Evolutionary conservation across 2,329 filamentous ascomycete species (phyloP).

Genomic region (Botrytis cinerea): DNA sequence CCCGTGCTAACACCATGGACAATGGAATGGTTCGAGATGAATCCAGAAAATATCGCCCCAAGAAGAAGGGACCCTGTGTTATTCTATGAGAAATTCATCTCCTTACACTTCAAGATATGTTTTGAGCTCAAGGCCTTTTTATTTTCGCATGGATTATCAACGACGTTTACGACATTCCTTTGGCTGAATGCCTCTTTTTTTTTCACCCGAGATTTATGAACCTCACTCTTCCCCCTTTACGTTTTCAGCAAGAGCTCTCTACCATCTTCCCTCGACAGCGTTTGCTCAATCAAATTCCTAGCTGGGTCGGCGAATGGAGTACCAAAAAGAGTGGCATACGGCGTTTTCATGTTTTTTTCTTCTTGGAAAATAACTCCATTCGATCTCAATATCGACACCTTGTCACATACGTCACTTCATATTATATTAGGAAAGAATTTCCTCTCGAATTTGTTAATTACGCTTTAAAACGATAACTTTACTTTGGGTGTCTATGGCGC

Average conservation of each 20-base stretch:
- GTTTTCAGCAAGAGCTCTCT: conserved; percentile 25
- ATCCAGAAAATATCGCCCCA: conserved; percentile 36
- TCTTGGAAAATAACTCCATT: conserved; percentile 13
- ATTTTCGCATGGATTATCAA: conserved; percentile 27
- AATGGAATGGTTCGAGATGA: conserved; percentile 35
- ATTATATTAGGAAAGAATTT: conserved; percentile 23
- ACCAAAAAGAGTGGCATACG: conserved; percentile 41
- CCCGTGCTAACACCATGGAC: conserved; percentile 33
- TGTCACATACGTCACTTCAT: conserved; percentile 6
- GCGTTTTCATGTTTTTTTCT: conserved; percentile 33
- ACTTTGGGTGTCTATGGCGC: conserved; percentile 24
- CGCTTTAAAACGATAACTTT: conserved; percentile 18
- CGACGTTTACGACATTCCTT: conserved; percentile 34
- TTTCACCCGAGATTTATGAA: conserved; percentile 21
- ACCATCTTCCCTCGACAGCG: conserved; percentile 34
- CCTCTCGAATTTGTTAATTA: conserved; percentile 18
- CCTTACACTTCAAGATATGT: conserved; percentile 21
- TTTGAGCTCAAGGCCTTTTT: conserved; percentile 25
- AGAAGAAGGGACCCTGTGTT: conserved; percentile 36
- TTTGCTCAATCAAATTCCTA: conserved; percentile 34
- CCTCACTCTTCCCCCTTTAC: conserved; percentile 23
- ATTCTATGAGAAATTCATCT: conserved; percentile 40
- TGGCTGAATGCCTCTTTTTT: conserved; percentile 26
- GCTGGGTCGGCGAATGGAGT: conserved; percentile 41
- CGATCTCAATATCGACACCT: conserved; percentile 14